phyloP scores from a whole-genome alignment of 352 stramenopile genomes.

The Globisporangium solare region DNA sequence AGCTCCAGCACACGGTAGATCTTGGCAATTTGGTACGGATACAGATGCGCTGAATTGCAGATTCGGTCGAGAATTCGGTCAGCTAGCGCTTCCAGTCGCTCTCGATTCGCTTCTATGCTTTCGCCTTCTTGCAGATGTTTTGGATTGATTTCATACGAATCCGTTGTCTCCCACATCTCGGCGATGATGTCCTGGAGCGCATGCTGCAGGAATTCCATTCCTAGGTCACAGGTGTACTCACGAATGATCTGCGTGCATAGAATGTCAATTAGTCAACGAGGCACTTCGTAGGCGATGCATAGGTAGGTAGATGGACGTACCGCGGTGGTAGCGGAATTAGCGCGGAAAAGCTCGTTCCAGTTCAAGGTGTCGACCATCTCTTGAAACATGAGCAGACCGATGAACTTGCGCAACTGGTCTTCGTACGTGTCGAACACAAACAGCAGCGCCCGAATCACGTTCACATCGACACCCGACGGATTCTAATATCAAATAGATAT shows the following conservation, averaged over 20 bases:
- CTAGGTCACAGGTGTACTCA: conserved; percentile 73
- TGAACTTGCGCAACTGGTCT: conserved; percentile 62
- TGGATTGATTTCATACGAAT: conserved; percentile 68
- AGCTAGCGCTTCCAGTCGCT: conserved; percentile 45
- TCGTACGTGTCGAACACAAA: conserved; percentile 71
- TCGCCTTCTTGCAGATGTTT: conserved; percentile 32
- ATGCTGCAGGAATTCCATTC: conserved; percentile 56
- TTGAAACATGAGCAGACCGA: conserved; percentile 66
- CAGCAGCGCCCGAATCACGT: conserved; percentile 62
- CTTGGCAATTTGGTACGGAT: conserved; percentile 74
- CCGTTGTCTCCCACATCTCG: conserved; percentile 39
- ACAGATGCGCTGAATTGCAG: conserved; percentile 40
- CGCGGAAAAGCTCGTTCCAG: conserved; percentile 81
- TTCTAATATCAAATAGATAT: conserved; percentile 6
- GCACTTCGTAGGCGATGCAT: background rate
- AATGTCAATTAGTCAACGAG: background rate
- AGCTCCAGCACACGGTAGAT: conserved; percentile 68
- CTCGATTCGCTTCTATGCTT: conserved; percentile 46
- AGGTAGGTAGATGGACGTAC: conserved; percentile 14
- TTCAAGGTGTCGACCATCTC: conserved; percentile 78
- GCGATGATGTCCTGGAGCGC: conserved; percentile 49
- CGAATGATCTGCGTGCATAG: conserved; percentile 39
- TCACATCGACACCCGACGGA: conserved; percentile 35
- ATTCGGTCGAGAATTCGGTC: conserved; percentile 46
- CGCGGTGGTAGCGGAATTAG: conserved; percentile 69